Conservation (phyloP, 345 rosid species). For the Salix caprea region DNA sequence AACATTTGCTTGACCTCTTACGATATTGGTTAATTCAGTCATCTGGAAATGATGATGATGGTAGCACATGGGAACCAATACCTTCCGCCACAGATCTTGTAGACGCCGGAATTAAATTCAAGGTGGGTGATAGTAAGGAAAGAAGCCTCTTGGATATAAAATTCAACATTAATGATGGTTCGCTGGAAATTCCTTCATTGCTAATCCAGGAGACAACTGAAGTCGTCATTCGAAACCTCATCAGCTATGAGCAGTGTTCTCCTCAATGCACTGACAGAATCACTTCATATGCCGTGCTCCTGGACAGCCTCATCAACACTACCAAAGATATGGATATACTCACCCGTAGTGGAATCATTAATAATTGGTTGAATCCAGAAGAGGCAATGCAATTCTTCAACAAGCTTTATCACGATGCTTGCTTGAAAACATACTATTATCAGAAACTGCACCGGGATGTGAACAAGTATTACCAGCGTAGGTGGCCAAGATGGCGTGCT, state of each 20-base stretch:
- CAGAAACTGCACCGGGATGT: neutral
- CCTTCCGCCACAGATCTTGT: slow-evolving; percentile 10
- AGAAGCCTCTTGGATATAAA: slow-evolving; percentile 12
- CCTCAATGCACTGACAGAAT: neutral
- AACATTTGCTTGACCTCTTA: slow-evolving; percentile 19
- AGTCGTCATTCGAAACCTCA: slow-evolving; percentile 13
- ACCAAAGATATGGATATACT: slow-evolving; percentile 11
- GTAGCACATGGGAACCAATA: neutral
- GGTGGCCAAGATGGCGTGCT: slow-evolving; percentile 6
- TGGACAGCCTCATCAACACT: slow-evolving; percentile 15
- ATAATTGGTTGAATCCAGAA: slow-evolving; percentile 16
- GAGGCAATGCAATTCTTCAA: slow-evolving; percentile 20
- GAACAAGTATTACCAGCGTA: neutral
- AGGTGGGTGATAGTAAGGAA: neutral
- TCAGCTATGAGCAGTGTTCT: slow-evolving; percentile 15
- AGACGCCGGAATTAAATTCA: slow-evolving; percentile 4
- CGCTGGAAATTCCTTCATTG: slow-evolving; percentile 14
- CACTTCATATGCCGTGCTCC: slow-evolving; percentile 17
- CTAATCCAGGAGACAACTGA: slow-evolving; percentile 13
- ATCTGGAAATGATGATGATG: neutral
- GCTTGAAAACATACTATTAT: neutral
- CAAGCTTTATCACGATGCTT: slow-evolving; percentile 16
- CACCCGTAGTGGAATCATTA: neutral
- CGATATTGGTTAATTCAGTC: neutral
- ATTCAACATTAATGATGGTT: neutral